Evolutionary conservation across 2,329 filamentous ascomycete species (phyloP).

Genomic region (Trichophyton rubrum): DNA sequence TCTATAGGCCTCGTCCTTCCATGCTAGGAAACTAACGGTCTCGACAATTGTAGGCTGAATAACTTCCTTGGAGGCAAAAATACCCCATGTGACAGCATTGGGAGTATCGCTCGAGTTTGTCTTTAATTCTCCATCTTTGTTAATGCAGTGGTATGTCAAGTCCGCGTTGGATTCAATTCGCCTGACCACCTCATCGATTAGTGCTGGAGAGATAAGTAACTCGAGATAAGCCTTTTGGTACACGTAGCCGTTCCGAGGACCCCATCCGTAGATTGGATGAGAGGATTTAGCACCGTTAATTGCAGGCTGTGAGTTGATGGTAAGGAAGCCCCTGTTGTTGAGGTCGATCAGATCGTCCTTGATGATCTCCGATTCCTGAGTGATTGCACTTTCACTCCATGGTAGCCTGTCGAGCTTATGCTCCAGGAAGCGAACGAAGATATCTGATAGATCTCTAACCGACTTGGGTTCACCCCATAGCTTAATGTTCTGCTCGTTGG

Average conservation of each 20-base stretch:
- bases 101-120: conserved; percentile 77
- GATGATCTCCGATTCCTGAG: conserved; percentile 67
- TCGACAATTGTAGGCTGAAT: conserved; percentile 99
- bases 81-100: conserved; percentile 98
- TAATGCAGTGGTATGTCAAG: conserved; percentile 89
- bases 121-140: conserved; percentile 64
- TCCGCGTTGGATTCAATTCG: conserved; percentile 68
- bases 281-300: conserved; percentile 83
- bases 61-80: conserved; percentile 97
- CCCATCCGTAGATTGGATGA: conserved; percentile 83
- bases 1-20: conserved; percentile 95
- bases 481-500: conserved; percentile 90
- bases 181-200: conserved; percentile 63
- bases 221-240: conserved; percentile 98
- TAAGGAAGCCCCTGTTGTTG: conserved; percentile 77
- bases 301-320: conserved; percentile 94
- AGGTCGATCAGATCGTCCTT: conserved; percentile 64
- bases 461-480: conserved; percentile 81
- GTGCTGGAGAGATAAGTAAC: conserved; percentile 67
- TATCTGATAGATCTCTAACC: conserved; percentile 63
- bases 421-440: conserved; percentile 77
- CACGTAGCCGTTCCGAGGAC: conserved; percentile 85
- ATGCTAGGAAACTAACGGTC: conserved; percentile 91
- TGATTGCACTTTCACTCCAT: conserved; percentile 87
- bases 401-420: conserved; percentile 71